Evolutionary conservation across 1,139 yeast species (phyloP).

Genomic region (Saccharomyces pastorianus): DNA sequence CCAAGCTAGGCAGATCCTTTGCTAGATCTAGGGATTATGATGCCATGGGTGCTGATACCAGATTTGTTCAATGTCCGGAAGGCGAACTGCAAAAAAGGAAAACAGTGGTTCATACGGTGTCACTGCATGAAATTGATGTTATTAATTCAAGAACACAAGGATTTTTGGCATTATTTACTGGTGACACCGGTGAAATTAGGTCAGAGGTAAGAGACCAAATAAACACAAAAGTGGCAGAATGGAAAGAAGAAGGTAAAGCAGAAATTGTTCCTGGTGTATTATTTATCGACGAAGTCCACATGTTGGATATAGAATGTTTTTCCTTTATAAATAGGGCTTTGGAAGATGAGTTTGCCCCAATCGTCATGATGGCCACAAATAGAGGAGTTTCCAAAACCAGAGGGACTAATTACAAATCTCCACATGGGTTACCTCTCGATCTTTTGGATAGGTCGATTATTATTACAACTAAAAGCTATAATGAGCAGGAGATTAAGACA

Average conservation of each 20-base stretch:
- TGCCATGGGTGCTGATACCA: slow-evolving; percentile 98
- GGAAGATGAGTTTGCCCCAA: slow-evolving; percentile 94
- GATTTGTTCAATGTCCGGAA: slow-evolving; percentile 96
- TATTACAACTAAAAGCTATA: slow-evolving; percentile 73
- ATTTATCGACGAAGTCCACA: slow-evolving; percentile 96
- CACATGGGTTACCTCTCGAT: slow-evolving; percentile 95
- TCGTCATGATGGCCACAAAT: slow-evolving; percentile 97
- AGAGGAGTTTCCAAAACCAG: slow-evolving; percentile 87
- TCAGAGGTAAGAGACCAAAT: slow-evolving; percentile 96
- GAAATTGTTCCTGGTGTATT: slow-evolving; percentile 97
- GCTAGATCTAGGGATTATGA: slow-evolving; percentile 96
- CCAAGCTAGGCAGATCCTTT: slow-evolving; percentile 90
- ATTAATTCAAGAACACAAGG: slow-evolving; percentile 98
- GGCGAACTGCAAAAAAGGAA: slow-evolving; percentile 95
- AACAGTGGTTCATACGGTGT: slow-evolving; percentile 92
- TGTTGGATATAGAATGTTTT: slow-evolving; percentile 96
- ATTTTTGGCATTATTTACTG: slow-evolving; percentile 87
- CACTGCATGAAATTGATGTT: slow-evolving; percentile 95
- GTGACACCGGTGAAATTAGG: slow-evolving; percentile 96
- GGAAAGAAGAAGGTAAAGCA: slow-evolving; percentile 99
- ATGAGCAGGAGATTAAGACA: slow-evolving; percentile 73
- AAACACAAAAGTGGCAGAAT: slow-evolving; percentile 92
- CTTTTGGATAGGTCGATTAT: slow-evolving; percentile 89
- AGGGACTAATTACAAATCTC: slow-evolving; percentile 88
- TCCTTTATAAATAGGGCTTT: slow-evolving; percentile 92